A percentile compares a stretch with the other conserved stretches of the same genome.
Evolutionary conservation across 177 flowering plant species (phyloP).

Genomic region (Vitis hybrid): DNA sequence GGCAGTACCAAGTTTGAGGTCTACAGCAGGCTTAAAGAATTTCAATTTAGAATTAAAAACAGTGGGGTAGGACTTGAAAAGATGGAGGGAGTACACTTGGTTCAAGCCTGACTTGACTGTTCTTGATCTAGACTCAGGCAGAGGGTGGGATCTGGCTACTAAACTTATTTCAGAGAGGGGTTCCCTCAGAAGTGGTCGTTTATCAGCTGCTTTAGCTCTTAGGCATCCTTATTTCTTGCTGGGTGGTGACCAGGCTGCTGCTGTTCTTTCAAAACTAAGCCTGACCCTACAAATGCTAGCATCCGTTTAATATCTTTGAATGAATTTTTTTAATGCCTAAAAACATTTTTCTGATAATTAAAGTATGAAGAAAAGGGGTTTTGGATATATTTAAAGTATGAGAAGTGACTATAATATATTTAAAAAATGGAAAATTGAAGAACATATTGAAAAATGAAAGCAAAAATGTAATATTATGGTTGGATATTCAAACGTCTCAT

Average conservation of each 20-base stretch:
- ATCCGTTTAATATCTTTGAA: no score
- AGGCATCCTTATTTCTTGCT: constrained; percentile 96
- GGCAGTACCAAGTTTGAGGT: constrained; percentile 83
- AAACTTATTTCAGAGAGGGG: constrained; percentile 92
- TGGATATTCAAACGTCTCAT: no score
- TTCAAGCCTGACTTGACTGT: constrained; percentile 69
- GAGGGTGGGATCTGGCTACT: constrained; percentile 93
- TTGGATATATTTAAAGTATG: no score
- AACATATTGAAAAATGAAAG: no score
- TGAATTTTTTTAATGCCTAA: no score
- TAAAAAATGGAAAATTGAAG: no score
- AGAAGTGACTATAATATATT: no score
- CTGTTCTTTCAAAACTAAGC: constrained; percentile 79
- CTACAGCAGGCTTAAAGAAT: constrained; percentile 74
- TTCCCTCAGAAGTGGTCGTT: constrained; percentile 71
- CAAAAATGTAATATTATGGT: no score
- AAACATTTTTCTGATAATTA: no score
- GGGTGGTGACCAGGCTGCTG: constrained; percentile 93
- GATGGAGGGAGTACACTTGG: constrained; percentile 80
- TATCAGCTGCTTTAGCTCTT: constrained; percentile 91
- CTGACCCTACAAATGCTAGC: constrained; percentile 16
- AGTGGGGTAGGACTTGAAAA: constrained; percentile 66
- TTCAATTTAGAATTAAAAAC: constrained; percentile 74
- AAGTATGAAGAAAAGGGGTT: no score
- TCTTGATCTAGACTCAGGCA: constrained; percentile 90